phyloP scores from a whole-genome alignment of 2,329 filamentous ascomycete species.

The Alternaria tenuissima region DNA sequence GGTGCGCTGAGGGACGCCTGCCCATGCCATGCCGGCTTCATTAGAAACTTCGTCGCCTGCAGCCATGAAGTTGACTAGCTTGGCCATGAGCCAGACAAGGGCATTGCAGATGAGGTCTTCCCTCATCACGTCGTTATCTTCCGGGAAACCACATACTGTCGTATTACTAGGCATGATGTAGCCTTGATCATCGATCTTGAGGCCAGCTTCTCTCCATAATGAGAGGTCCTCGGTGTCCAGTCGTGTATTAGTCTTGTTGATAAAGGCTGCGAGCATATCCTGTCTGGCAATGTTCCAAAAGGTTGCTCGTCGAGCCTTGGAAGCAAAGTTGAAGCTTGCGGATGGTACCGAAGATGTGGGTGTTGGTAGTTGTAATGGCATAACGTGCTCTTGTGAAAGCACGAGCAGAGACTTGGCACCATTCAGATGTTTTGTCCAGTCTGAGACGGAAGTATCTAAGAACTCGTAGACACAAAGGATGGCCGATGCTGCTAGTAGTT shows the following conservation, averaged over 20 bases:
- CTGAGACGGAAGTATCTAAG: constrained; percentile 68
- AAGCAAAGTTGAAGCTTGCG: constrained; percentile 50
- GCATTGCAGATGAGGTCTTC: constrained; percentile 72
- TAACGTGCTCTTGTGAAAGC: constrained; percentile 60
- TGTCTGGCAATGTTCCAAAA: constrained; percentile 75
- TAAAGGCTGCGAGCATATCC: constrained; percentile 70
- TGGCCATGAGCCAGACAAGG: constrained; percentile 71
- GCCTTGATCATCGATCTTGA: constrained; percentile 64
- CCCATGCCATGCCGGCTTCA: constrained; percentile 50
- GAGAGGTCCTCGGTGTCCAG: constrained; percentile 69
- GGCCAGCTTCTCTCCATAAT: constrained; percentile 70
- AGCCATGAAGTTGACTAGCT: constrained; percentile 71
- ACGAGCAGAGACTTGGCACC: constrained; percentile 70
- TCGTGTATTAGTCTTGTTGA: constrained; percentile 68
- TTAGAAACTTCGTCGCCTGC: constrained; percentile 61
- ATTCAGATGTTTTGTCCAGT: constrained; percentile 71
- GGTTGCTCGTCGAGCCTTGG: constrained; percentile 65
- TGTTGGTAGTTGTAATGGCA: constrained; percentile 55
- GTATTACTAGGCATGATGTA: constrained; percentile 59
- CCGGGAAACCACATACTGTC: constrained; percentile 49
- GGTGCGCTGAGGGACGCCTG: constrained; percentile 59
- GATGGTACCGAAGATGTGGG: constrained; percentile 43
- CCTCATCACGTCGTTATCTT: constrained; percentile 61
- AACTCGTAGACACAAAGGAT: constrained; percentile 74
- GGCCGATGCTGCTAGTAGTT: constrained; percentile 70